phyloP scores from a whole-genome alignment of 495 filamentous ascomycete genomes.

The Neurospora hispaniola region DNA sequence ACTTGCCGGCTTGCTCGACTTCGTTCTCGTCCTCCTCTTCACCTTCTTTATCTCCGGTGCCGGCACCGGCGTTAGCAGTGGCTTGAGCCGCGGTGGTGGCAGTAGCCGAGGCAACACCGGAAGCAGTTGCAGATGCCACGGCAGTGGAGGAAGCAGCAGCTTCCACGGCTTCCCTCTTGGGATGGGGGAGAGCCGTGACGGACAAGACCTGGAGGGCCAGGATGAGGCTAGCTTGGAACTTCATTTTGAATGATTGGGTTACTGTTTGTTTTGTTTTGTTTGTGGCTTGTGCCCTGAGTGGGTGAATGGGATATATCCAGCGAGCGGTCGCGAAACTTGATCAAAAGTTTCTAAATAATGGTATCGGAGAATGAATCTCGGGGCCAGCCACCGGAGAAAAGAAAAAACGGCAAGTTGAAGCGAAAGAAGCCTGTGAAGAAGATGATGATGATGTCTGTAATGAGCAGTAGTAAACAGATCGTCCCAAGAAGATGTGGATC shows the following conservation, averaged over 20 bases:
- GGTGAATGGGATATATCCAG: not conserved
- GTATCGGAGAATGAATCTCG: not conserved
- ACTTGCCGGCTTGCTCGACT: slow-evolving; percentile 16
- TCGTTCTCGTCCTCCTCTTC: slow-evolving; percentile 16
- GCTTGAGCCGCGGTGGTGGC: slow-evolving; percentile 6
- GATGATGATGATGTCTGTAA: not conserved
- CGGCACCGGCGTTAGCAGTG: slow-evolving; percentile 1
- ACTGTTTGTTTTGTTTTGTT: not conserved
- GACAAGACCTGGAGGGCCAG: slow-evolving; percentile 17
- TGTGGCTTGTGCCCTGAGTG: not conserved
- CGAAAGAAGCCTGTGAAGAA: not conserved
- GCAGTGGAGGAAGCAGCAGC: not conserved
- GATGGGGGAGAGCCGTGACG: slow-evolving; percentile 13
- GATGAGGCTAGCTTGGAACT: slow-evolving; percentile 13
- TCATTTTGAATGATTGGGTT: slow-evolving; percentile 11
- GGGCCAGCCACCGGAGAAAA: not conserved
- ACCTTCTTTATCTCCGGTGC: slow-evolving; percentile 1
- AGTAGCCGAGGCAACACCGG: slow-evolving; percentile 1
- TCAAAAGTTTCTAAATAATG: not conserved
- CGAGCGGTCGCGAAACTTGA: not conserved
- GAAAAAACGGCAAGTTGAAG: not conserved
- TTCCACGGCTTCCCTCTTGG: not conserved
- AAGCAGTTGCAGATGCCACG: not conserved
- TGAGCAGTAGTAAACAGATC: not conserved
- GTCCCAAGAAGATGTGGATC: not conserved